Conservation (phyloP, 345 rosid species). For the Erucastrum elatum region DNA sequence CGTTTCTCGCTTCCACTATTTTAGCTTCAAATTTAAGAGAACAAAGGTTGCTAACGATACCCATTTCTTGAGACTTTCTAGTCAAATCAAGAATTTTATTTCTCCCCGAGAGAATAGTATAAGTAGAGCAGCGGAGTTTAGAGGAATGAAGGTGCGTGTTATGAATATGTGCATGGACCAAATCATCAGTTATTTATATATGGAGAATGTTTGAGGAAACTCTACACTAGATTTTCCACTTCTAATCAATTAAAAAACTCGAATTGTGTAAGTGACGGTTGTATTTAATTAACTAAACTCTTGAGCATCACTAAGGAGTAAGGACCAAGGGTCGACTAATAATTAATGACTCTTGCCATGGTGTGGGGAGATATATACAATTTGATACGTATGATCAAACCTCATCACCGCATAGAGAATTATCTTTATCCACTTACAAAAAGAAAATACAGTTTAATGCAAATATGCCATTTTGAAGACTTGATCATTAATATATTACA, state of each 20-base stretch:
- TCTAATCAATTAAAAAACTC: conserved; percentile 14
- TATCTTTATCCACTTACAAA: background rate
- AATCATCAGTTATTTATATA: conserved; percentile 10
- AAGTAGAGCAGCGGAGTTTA: background rate
- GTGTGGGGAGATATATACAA: conserved; percentile 21
- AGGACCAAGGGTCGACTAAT: conserved; percentile 33
- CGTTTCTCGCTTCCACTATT: conserved; percentile 67
- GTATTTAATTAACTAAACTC: conserved; percentile 20
- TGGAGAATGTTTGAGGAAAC: conserved; percentile 16
- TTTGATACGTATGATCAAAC: background rate
- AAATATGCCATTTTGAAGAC: background rate
- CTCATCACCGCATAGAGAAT: background rate
- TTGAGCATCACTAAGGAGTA: conserved; percentile 28
- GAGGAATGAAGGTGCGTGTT: background rate
- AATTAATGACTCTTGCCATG: conserved; percentile 28
- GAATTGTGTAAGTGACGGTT: conserved; percentile 24
- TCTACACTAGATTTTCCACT: conserved; percentile 23
- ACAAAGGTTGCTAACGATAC: conserved; percentile 16
- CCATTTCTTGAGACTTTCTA: conserved; percentile 31
- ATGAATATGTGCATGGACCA: conserved; percentile 36
- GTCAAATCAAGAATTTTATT: background rate
- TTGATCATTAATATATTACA: background rate
- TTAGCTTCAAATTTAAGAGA: conserved; percentile 53
- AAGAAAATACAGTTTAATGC: background rate
- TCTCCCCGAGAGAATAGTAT: background rate